Evolutionary conservation across 495 filamentous ascomycete species (phyloP), one percentile per base, ranked within the genome.

Genomic region (Daldinia vernicosa): DNA sequence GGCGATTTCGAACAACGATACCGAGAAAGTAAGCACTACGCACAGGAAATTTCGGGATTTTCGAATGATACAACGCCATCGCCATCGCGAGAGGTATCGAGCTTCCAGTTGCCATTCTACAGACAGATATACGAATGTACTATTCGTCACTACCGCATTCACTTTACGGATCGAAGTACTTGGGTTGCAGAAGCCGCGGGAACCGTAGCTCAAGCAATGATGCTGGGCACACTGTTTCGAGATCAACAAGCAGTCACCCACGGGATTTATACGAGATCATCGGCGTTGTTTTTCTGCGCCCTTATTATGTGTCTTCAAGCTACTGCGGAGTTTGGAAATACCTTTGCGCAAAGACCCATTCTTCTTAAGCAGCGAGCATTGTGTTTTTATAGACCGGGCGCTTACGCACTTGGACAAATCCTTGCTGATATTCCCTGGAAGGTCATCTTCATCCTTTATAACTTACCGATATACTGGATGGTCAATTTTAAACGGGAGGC

Each of bases 331-430:
- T 90, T 91, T 72, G 87, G 86, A 40, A 84, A 75, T 9, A 82
- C 87, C n/a, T 90, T 90, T 64, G 81, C 82, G 8, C 85, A 90
- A 74, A 80, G 88, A 17, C 85, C 87, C 14, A 87, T 92, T 43
- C 83, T 92, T 17, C 84, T 89, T 52, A 90, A 90, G 70, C 89
- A 91, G 66, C 81, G 81, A 0, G 84, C 82, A 1, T 90, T 88
- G 62, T 84, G 87, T n/a, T 89, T 91, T 75, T 89, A 89, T 17
- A 86, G 87, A 63, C 89, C 90, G 0, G 82, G 84, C 39, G 82
- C 88, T 12, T 88, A 90, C 67, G 86, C 87, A 0, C 71, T 89
- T 9, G 90, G 86, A 6, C 83, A 83, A 0, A 83, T 90, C 22
- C 80, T 90, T 1, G 80, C 83, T 4, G 89, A 91, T 67, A 81